Evolutionary conservation across 2,329 filamentous ascomycete genomes (phyloP).

Genomic region (Talaromyces albobiverticillius): DNA sequence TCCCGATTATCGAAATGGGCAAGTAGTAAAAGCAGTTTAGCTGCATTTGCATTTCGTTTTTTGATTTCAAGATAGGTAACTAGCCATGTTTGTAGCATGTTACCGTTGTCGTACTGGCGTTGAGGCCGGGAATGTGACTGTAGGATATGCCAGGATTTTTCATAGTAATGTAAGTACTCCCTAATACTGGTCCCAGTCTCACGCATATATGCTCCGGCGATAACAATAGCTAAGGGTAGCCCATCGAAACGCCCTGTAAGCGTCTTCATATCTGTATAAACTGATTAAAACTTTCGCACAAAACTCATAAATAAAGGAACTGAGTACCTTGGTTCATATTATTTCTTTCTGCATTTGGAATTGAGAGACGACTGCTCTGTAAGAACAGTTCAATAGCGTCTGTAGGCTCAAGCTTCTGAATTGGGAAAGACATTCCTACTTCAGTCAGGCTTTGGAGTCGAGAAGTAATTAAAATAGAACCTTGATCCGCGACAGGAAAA

Average conservation of each 20-base stretch:
- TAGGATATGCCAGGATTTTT: slow-evolving; percentile 33
- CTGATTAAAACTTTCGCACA: slow-evolving; percentile 7
- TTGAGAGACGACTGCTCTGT: neutral
- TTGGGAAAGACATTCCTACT: slow-evolving; percentile 29
- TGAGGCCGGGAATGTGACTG: slow-evolving; percentile 17
- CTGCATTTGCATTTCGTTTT: slow-evolving; percentile 26
- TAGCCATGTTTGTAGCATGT: slow-evolving; percentile 33
- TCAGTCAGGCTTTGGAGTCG: slow-evolving; percentile 30
- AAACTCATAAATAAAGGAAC: neutral
- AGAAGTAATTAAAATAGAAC: slow-evolving; percentile 44
- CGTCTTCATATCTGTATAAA: slow-evolving; percentile 20
- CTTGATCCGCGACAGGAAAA: slow-evolving; percentile 29
- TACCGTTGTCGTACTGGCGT: slow-evolving; percentile 23
- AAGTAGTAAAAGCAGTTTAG: slow-evolving; percentile 40
- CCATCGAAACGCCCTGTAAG: slow-evolving; percentile 41
- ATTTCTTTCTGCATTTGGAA: neutral
- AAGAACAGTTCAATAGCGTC: neutral
- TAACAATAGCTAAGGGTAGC: slow-evolving; percentile 47
- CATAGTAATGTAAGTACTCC: slow-evolving; percentile 42
- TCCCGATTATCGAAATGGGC: slow-evolving; percentile 46
- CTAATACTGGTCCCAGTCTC: slow-evolving; percentile 34
- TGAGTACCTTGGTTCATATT: neutral
- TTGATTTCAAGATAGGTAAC: slow-evolving; percentile 38
- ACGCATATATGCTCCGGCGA: slow-evolving; percentile 45
- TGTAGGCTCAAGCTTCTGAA: slow-evolving; percentile 29